phyloP scores from a whole-genome alignment of 352 stramenopile genomes.

The Phytophthora pseudosyringae region DNA sequence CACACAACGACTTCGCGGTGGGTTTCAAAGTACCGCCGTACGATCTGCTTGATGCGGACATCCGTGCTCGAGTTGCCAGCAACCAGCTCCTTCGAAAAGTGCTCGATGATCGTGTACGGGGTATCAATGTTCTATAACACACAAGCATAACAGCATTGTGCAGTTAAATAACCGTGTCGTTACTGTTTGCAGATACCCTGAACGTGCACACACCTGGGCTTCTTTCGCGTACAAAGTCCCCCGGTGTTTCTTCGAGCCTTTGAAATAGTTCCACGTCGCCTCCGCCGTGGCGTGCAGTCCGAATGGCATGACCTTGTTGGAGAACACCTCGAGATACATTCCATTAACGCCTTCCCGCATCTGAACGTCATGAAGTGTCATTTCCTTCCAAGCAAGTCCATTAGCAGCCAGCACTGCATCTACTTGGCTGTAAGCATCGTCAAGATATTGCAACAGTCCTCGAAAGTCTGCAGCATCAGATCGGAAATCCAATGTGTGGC shows the following conservation, averaged over 20 bases:
- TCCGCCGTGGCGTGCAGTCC: constrained; percentile 30
- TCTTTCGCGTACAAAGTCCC: constrained; percentile 42
- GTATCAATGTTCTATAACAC: constrained; percentile 33
- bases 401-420: constrained; percentile 35
- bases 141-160: background rate
- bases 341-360: constrained; percentile 31
- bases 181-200: background rate
- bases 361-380: constrained; percentile 34
- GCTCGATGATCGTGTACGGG: constrained; percentile 63
- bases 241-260: constrained; percentile 42
- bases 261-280: constrained; percentile 46
- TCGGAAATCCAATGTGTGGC: constrained; percentile 25
- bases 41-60: constrained; percentile 64
- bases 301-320: constrained; percentile 41
- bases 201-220: constrained; percentile 28
- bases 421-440: constrained; percentile 31
- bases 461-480: constrained; percentile 33
- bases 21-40: constrained; percentile 66
- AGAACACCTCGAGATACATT: constrained; percentile 43
- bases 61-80: constrained; percentile 54
- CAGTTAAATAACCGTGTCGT: background rate
- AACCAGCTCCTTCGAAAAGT: constrained; percentile 64
- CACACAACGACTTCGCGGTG: constrained; percentile 68
- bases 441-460: constrained; percentile 30
- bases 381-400: constrained; percentile 33